These are phyloP conservation scores for Podila epigama DNA, from an alignment of 192 early-diverging fungal species.

Conservation along the genomic window DNA sequence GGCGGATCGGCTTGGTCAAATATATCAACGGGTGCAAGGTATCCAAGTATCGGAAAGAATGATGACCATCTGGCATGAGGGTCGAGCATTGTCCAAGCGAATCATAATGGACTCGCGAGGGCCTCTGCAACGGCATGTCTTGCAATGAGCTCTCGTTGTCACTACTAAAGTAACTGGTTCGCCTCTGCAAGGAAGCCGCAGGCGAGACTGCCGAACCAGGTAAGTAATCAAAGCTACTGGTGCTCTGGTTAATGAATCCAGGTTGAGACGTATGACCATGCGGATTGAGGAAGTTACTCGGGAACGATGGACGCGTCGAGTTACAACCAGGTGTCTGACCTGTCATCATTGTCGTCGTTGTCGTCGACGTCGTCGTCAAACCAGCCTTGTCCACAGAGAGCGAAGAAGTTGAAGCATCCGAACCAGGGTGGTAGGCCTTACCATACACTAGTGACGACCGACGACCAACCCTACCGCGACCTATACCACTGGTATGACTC, in stretches of 20 bases:
- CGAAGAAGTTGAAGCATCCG: not conserved
- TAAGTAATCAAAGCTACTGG: conserved; percentile 30
- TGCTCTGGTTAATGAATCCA: conserved; percentile 28
- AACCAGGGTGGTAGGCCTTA: not conserved
- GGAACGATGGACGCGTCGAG: too few species aligned
- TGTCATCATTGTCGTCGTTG: not conserved
- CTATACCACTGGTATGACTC: not conserved
- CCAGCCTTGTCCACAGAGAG: not conserved
- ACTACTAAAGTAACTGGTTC: conserved; percentile 34
- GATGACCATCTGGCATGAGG: not conserved
- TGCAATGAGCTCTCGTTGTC: conserved; percentile 19
- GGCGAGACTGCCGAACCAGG: conserved; percentile 16
- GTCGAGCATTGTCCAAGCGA: not conserved
- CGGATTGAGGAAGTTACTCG: conserved; percentile 21
- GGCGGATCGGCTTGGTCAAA: conserved; percentile 39
- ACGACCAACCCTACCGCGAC: not conserved
- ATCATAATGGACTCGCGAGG: not conserved
- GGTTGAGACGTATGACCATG: conserved; percentile 5
- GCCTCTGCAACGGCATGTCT: not conserved
- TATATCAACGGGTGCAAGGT: conserved; percentile 32
- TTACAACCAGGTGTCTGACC: too few species aligned
- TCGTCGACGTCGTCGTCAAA: not conserved
- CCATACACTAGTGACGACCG: not conserved
- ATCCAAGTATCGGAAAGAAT: conserved; percentile 1
- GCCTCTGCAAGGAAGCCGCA: conserved; percentile 9